These are phyloP conservation scores for Saprolegnia diclina DNA, from an alignment of 352 stramenopile genomes.

Conservation along the genomic window DNA sequence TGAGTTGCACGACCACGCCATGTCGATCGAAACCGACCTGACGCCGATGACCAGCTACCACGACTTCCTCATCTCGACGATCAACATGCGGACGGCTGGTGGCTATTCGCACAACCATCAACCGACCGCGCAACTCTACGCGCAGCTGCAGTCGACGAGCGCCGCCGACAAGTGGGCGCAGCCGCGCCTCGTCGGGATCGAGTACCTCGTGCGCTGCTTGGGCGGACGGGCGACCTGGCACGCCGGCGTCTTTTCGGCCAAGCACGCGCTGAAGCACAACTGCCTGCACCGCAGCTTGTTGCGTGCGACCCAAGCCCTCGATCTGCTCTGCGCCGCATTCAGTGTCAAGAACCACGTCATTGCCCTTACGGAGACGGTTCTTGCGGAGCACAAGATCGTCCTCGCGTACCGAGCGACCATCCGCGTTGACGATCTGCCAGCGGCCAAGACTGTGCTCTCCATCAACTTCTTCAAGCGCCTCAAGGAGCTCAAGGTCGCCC, in stretches of 20 bases:
- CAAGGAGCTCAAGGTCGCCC: background rate
- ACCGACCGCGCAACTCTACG: background rate
- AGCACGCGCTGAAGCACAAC: background rate
- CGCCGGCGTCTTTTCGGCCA: background rate
- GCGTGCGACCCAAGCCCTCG: background rate
- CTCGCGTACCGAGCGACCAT: background rate
- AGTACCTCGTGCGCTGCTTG: background rate
- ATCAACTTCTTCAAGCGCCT: background rate
- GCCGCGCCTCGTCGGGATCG: background rate
- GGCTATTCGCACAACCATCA: background rate
- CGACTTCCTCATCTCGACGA: no score
- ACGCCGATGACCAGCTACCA: no score
- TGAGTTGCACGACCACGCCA: no score
- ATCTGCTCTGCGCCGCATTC: background rate
- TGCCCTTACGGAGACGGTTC: background rate
- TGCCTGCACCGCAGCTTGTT: background rate
- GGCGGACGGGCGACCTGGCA: background rate
- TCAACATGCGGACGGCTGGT: no score
- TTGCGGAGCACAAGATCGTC: background rate
- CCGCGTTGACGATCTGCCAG: background rate
- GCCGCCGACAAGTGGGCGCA: background rate
- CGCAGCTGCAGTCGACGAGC: background rate
- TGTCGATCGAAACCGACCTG: no score
- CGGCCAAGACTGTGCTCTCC: background rate
- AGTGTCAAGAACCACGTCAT: background rate